phyloP scores from a whole-genome alignment of 179 eudicot species.

The Carnegiea gigantea region DNA sequence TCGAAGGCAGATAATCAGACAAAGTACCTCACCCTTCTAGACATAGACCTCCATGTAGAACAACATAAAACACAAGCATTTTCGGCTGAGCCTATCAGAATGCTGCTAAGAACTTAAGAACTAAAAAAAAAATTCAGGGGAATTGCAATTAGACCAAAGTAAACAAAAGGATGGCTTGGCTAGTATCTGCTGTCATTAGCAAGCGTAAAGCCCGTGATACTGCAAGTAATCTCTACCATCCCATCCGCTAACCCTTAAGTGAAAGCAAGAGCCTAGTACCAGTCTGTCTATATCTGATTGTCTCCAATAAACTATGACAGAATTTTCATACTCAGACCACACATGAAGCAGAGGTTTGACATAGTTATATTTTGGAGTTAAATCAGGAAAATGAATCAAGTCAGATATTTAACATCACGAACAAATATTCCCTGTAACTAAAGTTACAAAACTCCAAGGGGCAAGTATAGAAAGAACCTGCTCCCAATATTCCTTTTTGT shows the following conservation, averaged over 20 bases:
- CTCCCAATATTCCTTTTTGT: not conserved
- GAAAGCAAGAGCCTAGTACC: not conserved
- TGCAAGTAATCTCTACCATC: not conserved
- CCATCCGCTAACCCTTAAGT: not conserved
- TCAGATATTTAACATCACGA: not conserved
- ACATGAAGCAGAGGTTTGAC: not conserved
- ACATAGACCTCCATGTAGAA: not conserved
- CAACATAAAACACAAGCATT: not conserved
- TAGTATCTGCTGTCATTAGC: not conserved
- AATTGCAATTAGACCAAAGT: not conserved
- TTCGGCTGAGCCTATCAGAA: not conserved
- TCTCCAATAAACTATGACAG: not conserved
- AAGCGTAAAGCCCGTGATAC: not conserved
- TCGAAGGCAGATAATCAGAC: not conserved
- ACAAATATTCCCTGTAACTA: not conserved
- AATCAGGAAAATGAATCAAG: not conserved
- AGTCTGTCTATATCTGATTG: not conserved
- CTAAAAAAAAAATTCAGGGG: not conserved
- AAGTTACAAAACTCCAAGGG: not conserved
- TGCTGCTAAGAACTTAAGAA: not conserved
- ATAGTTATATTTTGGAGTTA: not conserved
- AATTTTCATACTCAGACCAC: not conserved
- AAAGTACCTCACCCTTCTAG: not conserved
- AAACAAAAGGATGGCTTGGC: too few species aligned
- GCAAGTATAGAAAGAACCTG: not conserved